Percentiles rank a stretch among this genome's conserved stretches.
Conservation (phyloP, 768 basidiomycete genomes). For the Clitopilus hobsonii region DNA sequence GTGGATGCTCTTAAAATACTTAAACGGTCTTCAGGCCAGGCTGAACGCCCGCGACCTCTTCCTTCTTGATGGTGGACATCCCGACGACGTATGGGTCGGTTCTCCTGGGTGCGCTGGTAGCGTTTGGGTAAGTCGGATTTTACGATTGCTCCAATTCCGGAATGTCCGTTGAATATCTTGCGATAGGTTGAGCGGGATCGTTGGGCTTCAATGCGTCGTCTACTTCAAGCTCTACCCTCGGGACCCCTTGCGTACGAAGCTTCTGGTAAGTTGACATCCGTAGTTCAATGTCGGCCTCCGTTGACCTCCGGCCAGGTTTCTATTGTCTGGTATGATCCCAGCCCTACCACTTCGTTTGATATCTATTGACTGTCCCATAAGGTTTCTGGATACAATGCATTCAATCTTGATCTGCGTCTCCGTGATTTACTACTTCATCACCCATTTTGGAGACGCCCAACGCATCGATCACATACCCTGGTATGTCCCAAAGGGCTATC, state of each 20-base stretch:
- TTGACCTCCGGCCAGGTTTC: slow-evolving; percentile 3
- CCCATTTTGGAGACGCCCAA: slow-evolving; percentile 11
- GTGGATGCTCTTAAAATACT: not conserved
- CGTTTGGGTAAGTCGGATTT: slow-evolving; percentile 14
- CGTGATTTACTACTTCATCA: slow-evolving; percentile 17
- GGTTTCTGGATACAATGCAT: slow-evolving; percentile 16
- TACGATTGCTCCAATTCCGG: not conserved
- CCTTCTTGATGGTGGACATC: slow-evolving; percentile 5
- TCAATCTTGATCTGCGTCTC: slow-evolving; percentile 15
- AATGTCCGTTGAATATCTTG: not conserved
- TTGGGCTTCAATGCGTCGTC: slow-evolving; percentile 18
- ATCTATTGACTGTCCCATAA: not conserved
- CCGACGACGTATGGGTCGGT: slow-evolving; percentile 13
- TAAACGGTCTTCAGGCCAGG: not conserved
- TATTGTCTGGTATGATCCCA: slow-evolving; percentile 8
- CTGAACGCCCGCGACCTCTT: not conserved
- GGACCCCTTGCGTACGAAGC: slow-evolving; percentile 12
- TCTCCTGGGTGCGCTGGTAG: slow-evolving; percentile 17
- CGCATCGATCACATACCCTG: slow-evolving; percentile 14
- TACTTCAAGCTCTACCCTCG: slow-evolving; percentile 21
- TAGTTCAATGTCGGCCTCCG: not conserved
- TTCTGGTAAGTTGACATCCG: slow-evolving; percentile 10
- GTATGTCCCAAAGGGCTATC: slow-evolving; percentile 9
- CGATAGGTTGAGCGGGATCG: slow-evolving; percentile 19
- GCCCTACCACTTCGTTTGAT: too few species aligned